phyloP scores from a whole-genome alignment of 1,284 basidiomycete species.

The Fomitopsis schrenkii region DNA sequence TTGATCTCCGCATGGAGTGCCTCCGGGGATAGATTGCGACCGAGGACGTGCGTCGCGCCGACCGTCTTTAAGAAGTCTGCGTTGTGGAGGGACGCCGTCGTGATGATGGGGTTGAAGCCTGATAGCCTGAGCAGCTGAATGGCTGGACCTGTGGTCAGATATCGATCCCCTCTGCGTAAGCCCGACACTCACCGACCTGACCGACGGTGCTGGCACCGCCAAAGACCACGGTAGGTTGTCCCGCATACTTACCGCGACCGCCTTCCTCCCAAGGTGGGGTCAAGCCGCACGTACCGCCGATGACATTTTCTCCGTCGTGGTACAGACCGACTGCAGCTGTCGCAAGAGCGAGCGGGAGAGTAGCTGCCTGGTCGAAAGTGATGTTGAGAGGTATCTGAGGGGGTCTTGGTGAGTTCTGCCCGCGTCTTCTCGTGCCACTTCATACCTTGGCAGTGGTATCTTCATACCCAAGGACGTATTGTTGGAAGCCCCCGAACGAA shows the following conservation, averaged over 20 bases:
- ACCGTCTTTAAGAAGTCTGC: slow-evolving; percentile 26
- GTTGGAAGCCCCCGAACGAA: not conserved
- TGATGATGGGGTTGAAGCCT: slow-evolving; percentile 32
- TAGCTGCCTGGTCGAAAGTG: slow-evolving; percentile 17
- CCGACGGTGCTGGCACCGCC: slow-evolving; percentile 32
- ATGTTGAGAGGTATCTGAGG: slow-evolving; percentile 16
- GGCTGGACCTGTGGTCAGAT: not conserved
- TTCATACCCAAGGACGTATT: slow-evolving; percentile 3
- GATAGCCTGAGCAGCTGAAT: slow-evolving; percentile 33
- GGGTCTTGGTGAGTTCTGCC: not conserved
- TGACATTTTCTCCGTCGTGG: not conserved
- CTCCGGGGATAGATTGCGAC: slow-evolving; percentile 20
- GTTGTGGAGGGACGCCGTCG: slow-evolving; percentile 32
- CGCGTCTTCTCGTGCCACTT: not conserved
- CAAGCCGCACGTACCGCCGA: slow-evolving; percentile 10
- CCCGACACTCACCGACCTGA: slow-evolving; percentile 18
- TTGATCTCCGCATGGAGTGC: slow-evolving; percentile 15
- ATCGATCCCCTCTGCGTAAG: not conserved
- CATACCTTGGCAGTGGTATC: slow-evolving; percentile 6
- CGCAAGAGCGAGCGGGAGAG: slow-evolving; percentile 14
- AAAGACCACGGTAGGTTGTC: slow-evolving; percentile 29
- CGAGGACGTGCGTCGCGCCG: slow-evolving; percentile 35
- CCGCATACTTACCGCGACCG: slow-evolving; percentile 26
- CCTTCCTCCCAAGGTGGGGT: slow-evolving; percentile 19
- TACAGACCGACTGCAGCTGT: slow-evolving; percentile 18